These are phyloP conservation scores for Mollisiaceae sp. DNA, from an alignment of 2,329 filamentous ascomycete species.

Conservation along the genomic window DNA sequence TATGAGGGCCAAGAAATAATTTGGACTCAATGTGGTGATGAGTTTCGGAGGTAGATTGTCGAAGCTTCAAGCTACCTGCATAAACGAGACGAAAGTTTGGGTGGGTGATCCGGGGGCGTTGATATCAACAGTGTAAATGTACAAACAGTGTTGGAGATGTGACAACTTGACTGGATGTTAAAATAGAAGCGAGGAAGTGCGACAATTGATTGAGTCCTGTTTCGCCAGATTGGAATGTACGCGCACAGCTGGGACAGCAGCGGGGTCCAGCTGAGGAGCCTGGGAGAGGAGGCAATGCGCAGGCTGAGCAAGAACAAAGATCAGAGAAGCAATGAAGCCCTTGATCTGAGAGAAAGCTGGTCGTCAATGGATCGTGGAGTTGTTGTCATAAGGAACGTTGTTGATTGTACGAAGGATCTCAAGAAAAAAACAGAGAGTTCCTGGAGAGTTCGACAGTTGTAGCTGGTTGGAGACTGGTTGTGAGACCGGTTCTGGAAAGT, in stretches of 20 bases:
- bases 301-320: slow-evolving; percentile 7
- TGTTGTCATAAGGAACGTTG: slow-evolving; percentile 11
- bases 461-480: background rate
- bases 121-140: slow-evolving; percentile 8
- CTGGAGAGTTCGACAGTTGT: background rate
- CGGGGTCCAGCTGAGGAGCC: slow-evolving; percentile 22
- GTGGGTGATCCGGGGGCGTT: slow-evolving; percentile 17
- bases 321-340: slow-evolving; percentile 26
- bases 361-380: background rate
- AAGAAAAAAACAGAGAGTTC: background rate
- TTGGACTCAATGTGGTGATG: slow-evolving; percentile 29
- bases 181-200: slow-evolving; percentile 24
- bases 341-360: slow-evolving; percentile 5
- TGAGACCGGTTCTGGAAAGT: background rate
- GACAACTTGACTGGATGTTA: slow-evolving; percentile 11
- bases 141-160: slow-evolving; percentile 14
- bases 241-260: slow-evolving; percentile 26
- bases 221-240: slow-evolving; percentile 24
- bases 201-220: slow-evolving; percentile 21
- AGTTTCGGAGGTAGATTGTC: slow-evolving; percentile 29
- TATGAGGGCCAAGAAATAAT: slow-evolving; percentile 41
- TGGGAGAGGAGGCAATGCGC: slow-evolving; percentile 5
- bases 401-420: slow-evolving; percentile 6
- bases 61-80: slow-evolving; percentile 39
- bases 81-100: slow-evolving; percentile 32